Conservation (phyloP, 2,329 filamentous ascomycete species). For the Fusarium mangiferae region DNA sequence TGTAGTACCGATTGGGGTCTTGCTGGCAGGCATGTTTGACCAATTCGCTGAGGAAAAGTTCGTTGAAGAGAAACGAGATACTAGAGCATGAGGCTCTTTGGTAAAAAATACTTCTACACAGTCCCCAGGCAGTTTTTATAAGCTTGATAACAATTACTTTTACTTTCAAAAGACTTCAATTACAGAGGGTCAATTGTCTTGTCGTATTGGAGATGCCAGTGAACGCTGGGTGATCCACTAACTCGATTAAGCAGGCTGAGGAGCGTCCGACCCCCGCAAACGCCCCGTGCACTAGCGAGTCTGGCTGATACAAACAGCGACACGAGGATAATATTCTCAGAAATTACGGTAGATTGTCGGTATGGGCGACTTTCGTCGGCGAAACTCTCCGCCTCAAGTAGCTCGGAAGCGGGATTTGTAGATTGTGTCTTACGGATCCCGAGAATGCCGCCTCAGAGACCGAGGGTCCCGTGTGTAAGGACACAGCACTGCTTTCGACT, state of each 20-base stretch:
- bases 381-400: background rate
- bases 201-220: background rate
- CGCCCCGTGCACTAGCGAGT: background rate
- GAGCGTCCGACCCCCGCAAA: background rate
- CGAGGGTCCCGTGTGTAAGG: background rate
- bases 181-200: background rate
- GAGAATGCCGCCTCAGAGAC: background rate
- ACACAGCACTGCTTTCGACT: background rate
- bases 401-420: background rate
- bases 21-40: background rate
- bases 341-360: too few relatives aligned
- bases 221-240: background rate
- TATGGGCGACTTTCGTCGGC: background rate
- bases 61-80: background rate
- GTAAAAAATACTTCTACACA: rapidly evolving
- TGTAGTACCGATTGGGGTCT: background rate
- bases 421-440: background rate
- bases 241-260: background rate
- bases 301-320: background rate
- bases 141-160: background rate
- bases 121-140: background rate
- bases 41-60: background rate
- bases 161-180: too few relatives aligned
- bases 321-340: background rate
- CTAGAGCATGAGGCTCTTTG: background rate